These are phyloP conservation scores for Rhodomyrtus psidioides DNA, from an alignment of 441 rosid genomes.

Conservation along the genomic window DNA sequence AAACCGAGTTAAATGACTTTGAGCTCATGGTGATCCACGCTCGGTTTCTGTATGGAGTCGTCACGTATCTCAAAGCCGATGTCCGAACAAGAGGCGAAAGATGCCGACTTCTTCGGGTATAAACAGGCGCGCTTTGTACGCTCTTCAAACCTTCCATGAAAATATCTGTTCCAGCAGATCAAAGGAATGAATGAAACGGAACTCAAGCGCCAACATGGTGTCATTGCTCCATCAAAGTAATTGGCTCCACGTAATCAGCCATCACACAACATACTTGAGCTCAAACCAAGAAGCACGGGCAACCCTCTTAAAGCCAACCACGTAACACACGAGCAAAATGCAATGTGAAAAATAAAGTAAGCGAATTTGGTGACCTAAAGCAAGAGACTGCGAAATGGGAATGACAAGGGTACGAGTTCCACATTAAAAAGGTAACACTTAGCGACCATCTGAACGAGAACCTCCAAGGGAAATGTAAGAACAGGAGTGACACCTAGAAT, in stretches of 20 bases:
- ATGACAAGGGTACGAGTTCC: not conserved
- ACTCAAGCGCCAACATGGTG: not conserved
- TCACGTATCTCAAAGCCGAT: constrained; percentile 19
- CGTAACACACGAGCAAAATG: not conserved
- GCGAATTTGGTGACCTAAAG: not conserved
- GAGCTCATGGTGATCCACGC: constrained; percentile 26
- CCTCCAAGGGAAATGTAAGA: not conserved
- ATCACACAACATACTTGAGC: not conserved
- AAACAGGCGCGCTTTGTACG: constrained; percentile 28
- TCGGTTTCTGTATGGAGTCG: constrained; percentile 9
- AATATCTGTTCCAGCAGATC: constrained; percentile 19
- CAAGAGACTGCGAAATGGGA: not conserved
- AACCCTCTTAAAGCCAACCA: not conserved
- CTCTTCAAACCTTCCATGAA: constrained; percentile 60
- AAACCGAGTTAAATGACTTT: constrained; percentile 28
- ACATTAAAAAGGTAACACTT: not conserved
- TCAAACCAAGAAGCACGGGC: not conserved
- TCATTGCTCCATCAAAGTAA: not conserved
- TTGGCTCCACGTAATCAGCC: not conserved
- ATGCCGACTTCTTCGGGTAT: constrained; percentile 18
- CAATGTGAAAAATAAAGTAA: not conserved
- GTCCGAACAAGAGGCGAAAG: constrained; percentile 20
- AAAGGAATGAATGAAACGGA: not conserved
- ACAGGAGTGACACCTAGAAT: not conserved
- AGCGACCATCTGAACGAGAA: not conserved